Conservation (phyloP, 1,284 basidiomycete species). For the Ceratobasidium sp. region DNA sequence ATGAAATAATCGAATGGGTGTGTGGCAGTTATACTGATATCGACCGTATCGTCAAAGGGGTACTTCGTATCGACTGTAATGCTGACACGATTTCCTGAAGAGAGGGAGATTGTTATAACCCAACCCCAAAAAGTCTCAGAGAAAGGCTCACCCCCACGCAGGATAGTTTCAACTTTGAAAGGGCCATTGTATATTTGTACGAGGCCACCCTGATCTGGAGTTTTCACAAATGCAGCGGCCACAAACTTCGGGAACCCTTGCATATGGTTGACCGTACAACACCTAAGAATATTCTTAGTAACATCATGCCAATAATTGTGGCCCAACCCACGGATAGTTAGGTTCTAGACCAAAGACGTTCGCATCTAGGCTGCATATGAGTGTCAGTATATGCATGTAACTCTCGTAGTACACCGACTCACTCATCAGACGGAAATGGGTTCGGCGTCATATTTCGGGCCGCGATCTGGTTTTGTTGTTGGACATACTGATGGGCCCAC, state of each 20-base stretch:
- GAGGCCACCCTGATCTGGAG: neutral
- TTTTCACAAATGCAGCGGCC: slow-evolving; percentile 14
- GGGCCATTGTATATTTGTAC: slow-evolving; percentile 12
- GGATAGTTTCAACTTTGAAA: slow-evolving; percentile 10
- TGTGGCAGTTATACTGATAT: neutral
- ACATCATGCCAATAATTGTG: neutral
- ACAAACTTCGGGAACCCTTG: slow-evolving; percentile 32
- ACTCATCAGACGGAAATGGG: slow-evolving; percentile 62
- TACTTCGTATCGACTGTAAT: slow-evolving; percentile 17
- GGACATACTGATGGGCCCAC: slow-evolving; percentile 66
- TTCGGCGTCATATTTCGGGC: slow-evolving; percentile 65
- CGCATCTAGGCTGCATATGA: slow-evolving; percentile 55
- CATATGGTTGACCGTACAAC: slow-evolving; percentile 31
- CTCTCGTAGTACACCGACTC: slow-evolving; percentile 42
- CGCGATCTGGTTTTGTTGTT: slow-evolving; percentile 65
- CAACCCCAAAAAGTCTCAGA: neutral
- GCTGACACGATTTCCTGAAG: neutral
- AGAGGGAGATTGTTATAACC: too few relatives aligned
- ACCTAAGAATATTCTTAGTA: slow-evolving; percentile 8
- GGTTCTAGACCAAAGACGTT: slow-evolving; percentile 63
- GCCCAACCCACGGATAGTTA: slow-evolving; percentile 54
- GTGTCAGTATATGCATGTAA: slow-evolving; percentile 1
- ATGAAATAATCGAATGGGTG: slow-evolving; percentile 17
- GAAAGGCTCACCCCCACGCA: neutral
- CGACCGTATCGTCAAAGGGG: slow-evolving; percentile 7